Conservation (phyloP, 495 filamentous ascomycete genomes). For the Podospora pseudocomata region DNA sequence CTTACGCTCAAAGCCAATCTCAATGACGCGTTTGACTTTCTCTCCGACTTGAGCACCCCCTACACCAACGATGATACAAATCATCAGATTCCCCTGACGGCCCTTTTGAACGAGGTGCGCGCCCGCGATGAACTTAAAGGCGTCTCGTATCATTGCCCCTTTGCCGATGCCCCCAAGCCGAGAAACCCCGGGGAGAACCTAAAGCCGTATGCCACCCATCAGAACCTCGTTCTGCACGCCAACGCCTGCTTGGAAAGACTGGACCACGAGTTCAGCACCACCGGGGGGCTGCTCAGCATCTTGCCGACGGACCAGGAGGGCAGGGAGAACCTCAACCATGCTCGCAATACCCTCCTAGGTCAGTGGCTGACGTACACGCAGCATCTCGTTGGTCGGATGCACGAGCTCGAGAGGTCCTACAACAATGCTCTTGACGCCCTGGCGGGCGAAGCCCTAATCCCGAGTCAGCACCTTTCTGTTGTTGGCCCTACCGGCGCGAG, state of each 20-base stretch:
- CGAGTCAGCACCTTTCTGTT: constrained; percentile 34
- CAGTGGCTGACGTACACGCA: constrained; percentile 49
- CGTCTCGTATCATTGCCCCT: constrained; percentile 42
- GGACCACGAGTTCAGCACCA: constrained; percentile 50
- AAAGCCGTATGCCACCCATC: constrained; percentile 44
- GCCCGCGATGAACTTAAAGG: constrained; percentile 37
- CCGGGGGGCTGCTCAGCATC: constrained; percentile 48
- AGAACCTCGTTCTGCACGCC: constrained; percentile 50
- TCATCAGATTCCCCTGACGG: constrained; percentile 44
- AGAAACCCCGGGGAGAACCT: constrained; percentile 17
- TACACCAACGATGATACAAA: constrained; percentile 45
- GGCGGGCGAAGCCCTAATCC: constrained; percentile 46
- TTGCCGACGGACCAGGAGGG: constrained; percentile 39
- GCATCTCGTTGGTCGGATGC: constrained; percentile 45
- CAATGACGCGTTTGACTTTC: constrained; percentile 49
- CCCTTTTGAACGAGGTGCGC: constrained; percentile 45
- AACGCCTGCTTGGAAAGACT: constrained; percentile 52
- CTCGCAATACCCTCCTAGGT: constrained; percentile 44
- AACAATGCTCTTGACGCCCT: constrained; percentile 46
- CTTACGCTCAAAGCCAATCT: constrained; percentile 20
- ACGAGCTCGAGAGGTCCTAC: constrained; percentile 49
- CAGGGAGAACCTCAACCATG: constrained; percentile 29
- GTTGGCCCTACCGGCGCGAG: constrained; percentile 37
- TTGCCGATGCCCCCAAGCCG: constrained; percentile 22
- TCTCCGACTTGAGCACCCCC: constrained; percentile 40